Evolutionary conservation across 176 grass and related monocot genomes (phyloP).

Genomic region (Rhynchospora breviuscula): DNA sequence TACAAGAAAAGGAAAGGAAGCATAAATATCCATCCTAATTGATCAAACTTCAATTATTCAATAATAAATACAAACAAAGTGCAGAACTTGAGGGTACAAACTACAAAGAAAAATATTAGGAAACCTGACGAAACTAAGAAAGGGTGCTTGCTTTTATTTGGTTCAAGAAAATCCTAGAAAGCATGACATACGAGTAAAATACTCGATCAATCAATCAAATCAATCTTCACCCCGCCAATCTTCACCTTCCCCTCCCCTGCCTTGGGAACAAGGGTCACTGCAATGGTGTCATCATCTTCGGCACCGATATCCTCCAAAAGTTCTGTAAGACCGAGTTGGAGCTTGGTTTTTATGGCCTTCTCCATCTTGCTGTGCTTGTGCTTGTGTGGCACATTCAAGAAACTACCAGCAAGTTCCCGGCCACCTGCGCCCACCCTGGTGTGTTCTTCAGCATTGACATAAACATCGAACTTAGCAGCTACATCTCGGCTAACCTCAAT

Average conservation of each 20-base stretch:
- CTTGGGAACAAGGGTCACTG: conserved; percentile 44
- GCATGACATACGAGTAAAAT: not conserved
- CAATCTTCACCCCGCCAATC: conserved; percentile 35
- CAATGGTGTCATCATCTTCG: conserved; percentile 33
- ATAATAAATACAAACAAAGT: not conserved
- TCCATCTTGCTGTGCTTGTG: conserved; percentile 27
- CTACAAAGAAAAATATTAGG: not conserved
- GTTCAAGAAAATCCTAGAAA: not conserved
- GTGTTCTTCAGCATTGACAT: conserved; percentile 36
- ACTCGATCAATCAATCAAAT: conserved; percentile 9
- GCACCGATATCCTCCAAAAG: conserved; percentile 43
- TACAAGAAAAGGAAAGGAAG: too few species aligned
- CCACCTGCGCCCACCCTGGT: conserved; percentile 6
- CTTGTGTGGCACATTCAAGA: conserved; percentile 45
- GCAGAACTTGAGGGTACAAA: not conserved
- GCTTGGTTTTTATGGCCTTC: conserved; percentile 29
- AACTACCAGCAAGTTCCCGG: conserved; percentile 46
- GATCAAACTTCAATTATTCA: not conserved
- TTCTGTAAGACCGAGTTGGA: conserved; percentile 42
- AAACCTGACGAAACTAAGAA: not conserved
- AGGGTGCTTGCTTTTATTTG: conserved; percentile 1
- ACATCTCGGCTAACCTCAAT: conserved; percentile 33
- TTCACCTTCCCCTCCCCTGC: conserved; percentile 34
- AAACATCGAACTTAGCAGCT: conserved; percentile 45
- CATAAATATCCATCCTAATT: not conserved